Evolutionary conservation across 2,329 filamentous ascomycete genomes (phyloP), one percentile per base, ranked within the genome.

Genomic region (Anthostomella pinea): DNA sequence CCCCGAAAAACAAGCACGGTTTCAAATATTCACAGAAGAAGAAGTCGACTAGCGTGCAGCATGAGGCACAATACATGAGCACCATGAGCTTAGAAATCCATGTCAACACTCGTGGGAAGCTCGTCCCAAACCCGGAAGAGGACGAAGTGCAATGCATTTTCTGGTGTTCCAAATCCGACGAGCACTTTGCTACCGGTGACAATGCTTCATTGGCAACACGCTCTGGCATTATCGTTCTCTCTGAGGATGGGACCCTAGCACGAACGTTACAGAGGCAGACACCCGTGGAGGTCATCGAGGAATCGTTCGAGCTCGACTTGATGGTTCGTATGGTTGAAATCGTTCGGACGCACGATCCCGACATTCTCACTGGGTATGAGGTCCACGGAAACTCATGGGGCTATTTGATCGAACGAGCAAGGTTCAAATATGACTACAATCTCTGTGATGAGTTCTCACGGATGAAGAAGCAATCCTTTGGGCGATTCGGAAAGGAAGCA

Each of bases 361-460:
- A 98, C 54, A 86, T 98, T 18, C 69, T 98, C 26, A 93, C 90
- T 0, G 93, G 93, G 0, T 98, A 93, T 52, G 93, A 98, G 62
- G 89, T 97, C 0, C 89, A 96, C 55, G 87, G 89, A 35, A 77
- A 81, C 40, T 96, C 90, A 1, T 98, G 93, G 93, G 93, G 94
- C 1, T 98, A 94, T 60, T 63, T 98, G 23, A 91, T 96, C 31
- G 91, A 98, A 64, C 79, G 93, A 33, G 90, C 91, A 9, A 75
- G 85, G 19, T 63, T 85, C 43, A 87, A 90, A 58, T 96, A 91
- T 53, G 90, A 95, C 45, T 93, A 87, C 59, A 83, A 96, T 52
- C 71, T 98, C 3, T 94, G 87, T 49, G 86, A 95, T 47, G 90
- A 96, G 56, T 79, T 98, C 43, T 95, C 90, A 1, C 79, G 93